Evolutionary conservation across 1,284 basidiomycete species (phyloP).

Genomic region (Malassezia psittaci): DNA sequence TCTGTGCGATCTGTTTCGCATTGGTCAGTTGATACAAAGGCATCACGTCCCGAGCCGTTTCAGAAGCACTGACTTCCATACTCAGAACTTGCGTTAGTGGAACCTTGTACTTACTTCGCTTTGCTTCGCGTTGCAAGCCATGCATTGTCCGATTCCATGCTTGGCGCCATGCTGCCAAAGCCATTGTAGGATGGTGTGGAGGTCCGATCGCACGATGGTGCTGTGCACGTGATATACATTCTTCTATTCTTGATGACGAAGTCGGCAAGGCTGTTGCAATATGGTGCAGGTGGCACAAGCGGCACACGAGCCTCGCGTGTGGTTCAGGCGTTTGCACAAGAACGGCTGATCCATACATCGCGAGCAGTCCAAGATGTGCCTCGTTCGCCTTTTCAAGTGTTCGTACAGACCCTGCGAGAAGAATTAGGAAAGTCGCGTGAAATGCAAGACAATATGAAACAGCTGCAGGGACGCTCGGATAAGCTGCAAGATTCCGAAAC

Average conservation of each 20-base stretch:
- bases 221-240: conserved; percentile 8
- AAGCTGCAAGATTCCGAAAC: conserved; percentile 93
- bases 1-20: conserved; percentile 38
- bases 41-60: conserved; percentile 22
- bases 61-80: conserved; percentile 35
- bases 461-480: conserved; percentile 91
- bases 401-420: conserved; percentile 82
- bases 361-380: conserved; percentile 15
- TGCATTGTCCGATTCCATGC: conserved; percentile 37
- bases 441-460: conserved; percentile 89
- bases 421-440: conserved; percentile 89
- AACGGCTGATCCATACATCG: conserved; percentile 10
- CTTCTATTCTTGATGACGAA: not conserved
- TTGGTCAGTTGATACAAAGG: conserved; percentile 29
- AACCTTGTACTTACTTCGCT: conserved; percentile 20
- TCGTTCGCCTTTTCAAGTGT: conserved; percentile 79
- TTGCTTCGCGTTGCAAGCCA: conserved; percentile 29
- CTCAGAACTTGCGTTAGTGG: conserved; percentile 25
- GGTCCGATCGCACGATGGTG: conserved; percentile 2
- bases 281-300: not conserved
- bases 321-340: no score
- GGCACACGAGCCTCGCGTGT: no score
- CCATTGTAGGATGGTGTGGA: conserved; percentile 21
- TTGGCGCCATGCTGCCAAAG: conserved; percentile 24
- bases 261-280: not conserved